Conservation (phyloP, 169 alveolate species). For the Plasmodium gallinaceum region DNA sequence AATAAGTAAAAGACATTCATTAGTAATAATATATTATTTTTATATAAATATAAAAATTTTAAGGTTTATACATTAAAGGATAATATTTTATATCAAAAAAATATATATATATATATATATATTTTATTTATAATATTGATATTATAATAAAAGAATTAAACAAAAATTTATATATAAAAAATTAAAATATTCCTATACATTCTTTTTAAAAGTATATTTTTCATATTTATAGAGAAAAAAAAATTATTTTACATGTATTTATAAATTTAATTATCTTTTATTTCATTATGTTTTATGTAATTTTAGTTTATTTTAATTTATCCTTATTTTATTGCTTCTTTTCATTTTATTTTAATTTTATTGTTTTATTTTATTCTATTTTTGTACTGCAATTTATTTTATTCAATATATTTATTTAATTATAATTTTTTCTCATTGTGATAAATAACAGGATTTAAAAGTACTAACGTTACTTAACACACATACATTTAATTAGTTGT, state of each 20-base stretch:
- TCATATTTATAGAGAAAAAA: too few species aligned
- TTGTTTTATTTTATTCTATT: too few species aligned
- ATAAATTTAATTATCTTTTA: not conserved
- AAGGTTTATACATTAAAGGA: not conserved
- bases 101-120: constrained; percentile 4
- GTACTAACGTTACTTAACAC: too few species aligned
- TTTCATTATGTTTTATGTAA: not conserved
- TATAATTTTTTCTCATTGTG: too few species aligned
- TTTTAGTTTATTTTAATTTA: not conserved
- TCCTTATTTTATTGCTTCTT: not conserved
- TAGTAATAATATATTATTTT: constrained; percentile 30
- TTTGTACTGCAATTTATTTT: too few species aligned
- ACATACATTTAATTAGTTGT: too few species aligned
- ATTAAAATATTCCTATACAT: not conserved
- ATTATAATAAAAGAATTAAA: not conserved
- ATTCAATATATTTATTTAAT: too few species aligned
- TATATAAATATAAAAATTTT: not conserved
- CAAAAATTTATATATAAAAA: not conserved
- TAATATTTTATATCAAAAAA: not conserved
- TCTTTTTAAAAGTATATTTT: not conserved
- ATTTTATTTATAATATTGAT: not conserved
- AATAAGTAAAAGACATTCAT: constrained; percentile 28
- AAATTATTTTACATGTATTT: not conserved
- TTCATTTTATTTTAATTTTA: too few species aligned
- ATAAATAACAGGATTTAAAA: too few species aligned